Percentiles rank a stretch among this genome's conserved stretches.
phyloP scores from a whole-genome alignment of 2,329 filamentous ascomycete genomes.

The Arthroderma uncinatum region DNA sequence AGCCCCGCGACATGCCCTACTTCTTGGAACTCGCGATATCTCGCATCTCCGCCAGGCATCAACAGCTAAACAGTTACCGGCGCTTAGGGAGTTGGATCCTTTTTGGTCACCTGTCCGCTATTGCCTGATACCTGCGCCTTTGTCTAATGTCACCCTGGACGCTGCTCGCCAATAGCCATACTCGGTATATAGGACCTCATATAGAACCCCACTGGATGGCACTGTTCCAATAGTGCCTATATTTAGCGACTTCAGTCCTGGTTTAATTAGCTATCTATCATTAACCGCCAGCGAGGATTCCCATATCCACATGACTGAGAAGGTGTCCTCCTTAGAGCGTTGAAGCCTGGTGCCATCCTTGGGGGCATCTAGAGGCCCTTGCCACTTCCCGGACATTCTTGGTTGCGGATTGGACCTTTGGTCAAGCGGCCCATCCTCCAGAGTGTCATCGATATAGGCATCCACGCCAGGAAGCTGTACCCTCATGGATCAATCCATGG shows the following conservation, averaged over 20 bases:
- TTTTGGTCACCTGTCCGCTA: background rate
- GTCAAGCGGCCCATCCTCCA: background rate
- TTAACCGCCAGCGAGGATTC: background rate
- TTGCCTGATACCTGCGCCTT: background rate
- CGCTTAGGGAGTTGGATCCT: background rate
- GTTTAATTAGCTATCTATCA: background rate
- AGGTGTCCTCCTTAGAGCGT: background rate
- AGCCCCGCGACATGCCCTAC: background rate
- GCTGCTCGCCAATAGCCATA: background rate
- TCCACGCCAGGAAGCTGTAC: background rate
- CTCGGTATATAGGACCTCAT: background rate
- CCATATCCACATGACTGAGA: background rate
- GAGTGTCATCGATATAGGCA: background rate
- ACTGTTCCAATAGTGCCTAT: background rate
- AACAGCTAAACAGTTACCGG: background rate
- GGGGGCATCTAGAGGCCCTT: background rate
- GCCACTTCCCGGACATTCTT: background rate
- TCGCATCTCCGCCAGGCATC: background rate
- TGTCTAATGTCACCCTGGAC: background rate
- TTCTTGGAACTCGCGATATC: background rate
- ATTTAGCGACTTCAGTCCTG: background rate
- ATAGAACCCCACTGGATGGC: background rate
- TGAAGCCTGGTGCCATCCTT: background rate
- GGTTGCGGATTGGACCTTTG: background rate
- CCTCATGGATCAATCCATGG: background rate